phyloP scores from a whole-genome alignment of 2,329 filamentous ascomycete species.

The Botrytis deweyae region DNA sequence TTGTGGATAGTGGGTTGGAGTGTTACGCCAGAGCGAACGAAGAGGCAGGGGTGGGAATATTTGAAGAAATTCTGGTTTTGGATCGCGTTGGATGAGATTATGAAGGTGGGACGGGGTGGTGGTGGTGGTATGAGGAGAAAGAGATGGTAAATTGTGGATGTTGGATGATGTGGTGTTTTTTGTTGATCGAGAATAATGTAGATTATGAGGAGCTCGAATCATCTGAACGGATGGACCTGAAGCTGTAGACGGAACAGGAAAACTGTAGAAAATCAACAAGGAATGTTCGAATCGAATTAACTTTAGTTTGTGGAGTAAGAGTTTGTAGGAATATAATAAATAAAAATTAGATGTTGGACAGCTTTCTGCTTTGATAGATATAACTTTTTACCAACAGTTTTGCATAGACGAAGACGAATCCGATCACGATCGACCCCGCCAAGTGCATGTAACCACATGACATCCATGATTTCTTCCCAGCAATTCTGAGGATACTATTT shows the following conservation, averaged over 20 bases:
- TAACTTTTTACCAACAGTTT: not conserved
- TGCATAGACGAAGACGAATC: not conserved
- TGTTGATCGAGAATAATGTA: not conserved
- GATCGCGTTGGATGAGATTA: conserved; percentile 30
- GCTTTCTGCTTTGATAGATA: too few species aligned
- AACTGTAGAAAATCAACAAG: not conserved
- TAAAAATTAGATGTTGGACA: not conserved
- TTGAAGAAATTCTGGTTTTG: conserved; percentile 31
- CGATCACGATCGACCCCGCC: not conserved
- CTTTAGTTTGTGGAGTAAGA: not conserved
- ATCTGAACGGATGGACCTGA: not conserved
- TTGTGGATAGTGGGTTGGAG: conserved; percentile 29
- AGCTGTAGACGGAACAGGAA: not conserved
- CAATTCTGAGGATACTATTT: not conserved
- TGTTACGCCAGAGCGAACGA: conserved; percentile 24
- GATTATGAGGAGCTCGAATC: not conserved
- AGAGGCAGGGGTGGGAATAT: conserved; percentile 26
- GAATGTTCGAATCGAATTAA: not conserved
- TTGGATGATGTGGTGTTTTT: not conserved
- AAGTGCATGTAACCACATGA: not conserved
- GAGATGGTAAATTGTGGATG: not conserved
- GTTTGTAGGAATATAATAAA: not conserved
- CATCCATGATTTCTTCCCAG: not conserved
- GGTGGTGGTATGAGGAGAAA: not conserved
- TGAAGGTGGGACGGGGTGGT: conserved; percentile 12